Conservation (phyloP, 108 stramenopile species). For the Fistulifera solaris region DNA sequence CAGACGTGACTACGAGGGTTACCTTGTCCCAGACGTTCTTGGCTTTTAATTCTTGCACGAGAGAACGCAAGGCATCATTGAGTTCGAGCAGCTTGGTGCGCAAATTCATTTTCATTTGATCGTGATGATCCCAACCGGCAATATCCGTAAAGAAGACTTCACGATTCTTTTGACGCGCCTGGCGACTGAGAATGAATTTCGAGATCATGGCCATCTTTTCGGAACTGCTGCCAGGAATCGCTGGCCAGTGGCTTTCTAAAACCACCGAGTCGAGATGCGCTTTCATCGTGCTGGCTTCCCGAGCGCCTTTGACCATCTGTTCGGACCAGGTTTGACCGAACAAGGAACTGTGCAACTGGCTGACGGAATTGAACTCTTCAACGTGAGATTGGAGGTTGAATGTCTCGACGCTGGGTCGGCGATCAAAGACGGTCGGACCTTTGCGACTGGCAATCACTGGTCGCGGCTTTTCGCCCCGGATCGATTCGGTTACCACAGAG, state of each 20-base stretch:
- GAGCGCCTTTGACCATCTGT: constrained; percentile 18
- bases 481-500: constrained; percentile 10
- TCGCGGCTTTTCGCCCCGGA: background rate
- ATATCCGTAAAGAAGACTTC: constrained; percentile 42
- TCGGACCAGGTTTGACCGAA: constrained; percentile 45
- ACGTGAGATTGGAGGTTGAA: constrained; percentile 20
- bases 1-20: constrained; percentile 15
- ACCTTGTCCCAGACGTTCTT: constrained; percentile 29
- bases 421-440: constrained; percentile 23
- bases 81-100: constrained; percentile 4
- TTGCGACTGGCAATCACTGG: constrained; percentile 9
- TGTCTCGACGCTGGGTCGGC: constrained; percentile 2
- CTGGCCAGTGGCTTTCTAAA: too few species aligned
- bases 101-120: constrained; percentile 7
- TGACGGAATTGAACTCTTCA: background rate
- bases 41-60: constrained; percentile 22
- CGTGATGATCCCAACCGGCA: constrained; percentile 60
- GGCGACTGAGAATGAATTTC: constrained; percentile 33
- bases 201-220: constrained; percentile 34
- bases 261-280: background rate
- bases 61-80: constrained; percentile 19
- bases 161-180: constrained; percentile 28
- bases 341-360: constrained; percentile 13
- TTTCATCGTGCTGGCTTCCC: constrained; percentile 15
- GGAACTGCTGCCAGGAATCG: background rate